Evolutionary conservation across 1,284 basidiomycete genomes (phyloP).

Genomic region (Ustilago shanxiensis): DNA sequence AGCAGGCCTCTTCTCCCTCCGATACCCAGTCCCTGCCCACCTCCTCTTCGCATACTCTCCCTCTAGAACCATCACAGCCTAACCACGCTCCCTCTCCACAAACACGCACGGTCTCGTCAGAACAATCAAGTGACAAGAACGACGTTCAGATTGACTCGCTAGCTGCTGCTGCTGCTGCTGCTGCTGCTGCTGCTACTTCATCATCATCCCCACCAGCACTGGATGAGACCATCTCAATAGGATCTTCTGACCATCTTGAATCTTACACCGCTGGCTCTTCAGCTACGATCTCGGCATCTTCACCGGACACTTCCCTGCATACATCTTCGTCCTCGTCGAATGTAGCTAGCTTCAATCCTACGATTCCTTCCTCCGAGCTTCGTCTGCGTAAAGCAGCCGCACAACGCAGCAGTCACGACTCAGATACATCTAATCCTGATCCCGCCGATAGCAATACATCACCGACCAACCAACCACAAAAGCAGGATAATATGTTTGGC

Average conservation of each 20-base stretch:
- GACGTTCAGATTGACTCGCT: neutral
- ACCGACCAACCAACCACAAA: neutral
- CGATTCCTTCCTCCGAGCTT: slow-evolving; percentile 17
- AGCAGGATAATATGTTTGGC: slow-evolving; percentile 35
- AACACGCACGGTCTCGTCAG: neutral
- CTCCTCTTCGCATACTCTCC: neutral
- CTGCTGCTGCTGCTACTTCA: no score
- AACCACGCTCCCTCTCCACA: neutral
- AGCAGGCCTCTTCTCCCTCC: slow-evolving; percentile 19
- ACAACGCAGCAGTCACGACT: neutral
- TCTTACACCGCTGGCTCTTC: neutral
- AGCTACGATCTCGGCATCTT: neutral
- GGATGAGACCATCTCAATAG: neutral
- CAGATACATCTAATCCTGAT: neutral
- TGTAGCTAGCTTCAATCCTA: neutral
- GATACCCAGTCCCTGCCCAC: slow-evolving; percentile 6
- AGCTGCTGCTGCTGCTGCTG: no score
- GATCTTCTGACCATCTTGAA: neutral
- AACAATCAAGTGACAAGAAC: neutral
- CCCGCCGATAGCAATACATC: neutral
- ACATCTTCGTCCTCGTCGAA: slow-evolving; percentile 2
- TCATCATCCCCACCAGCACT: neutral
- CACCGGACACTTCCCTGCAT: slow-evolving; percentile 1
- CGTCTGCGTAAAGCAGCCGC: slow-evolving; percentile 27
- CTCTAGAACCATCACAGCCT: neutral